Evolutionary conservation across 345 rosid species (phyloP).

Genomic region (Physaria fendleri): DNA sequence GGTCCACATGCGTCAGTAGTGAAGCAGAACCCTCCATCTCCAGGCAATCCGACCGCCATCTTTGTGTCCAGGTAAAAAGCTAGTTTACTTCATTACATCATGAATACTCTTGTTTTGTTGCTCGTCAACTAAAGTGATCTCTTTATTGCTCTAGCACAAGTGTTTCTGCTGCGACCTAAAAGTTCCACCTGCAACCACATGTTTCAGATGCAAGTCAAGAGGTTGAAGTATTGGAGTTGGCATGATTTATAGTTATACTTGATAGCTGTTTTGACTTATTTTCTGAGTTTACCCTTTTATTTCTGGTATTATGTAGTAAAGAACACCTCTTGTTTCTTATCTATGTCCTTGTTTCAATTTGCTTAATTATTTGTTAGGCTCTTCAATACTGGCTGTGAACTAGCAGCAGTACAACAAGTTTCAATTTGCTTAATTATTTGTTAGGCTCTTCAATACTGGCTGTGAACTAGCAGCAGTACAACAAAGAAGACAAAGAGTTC

Average conservation of each 20-base stretch:
- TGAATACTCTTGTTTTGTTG: neutral
- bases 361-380: neutral
- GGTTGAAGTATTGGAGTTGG: too few relatives aligned
- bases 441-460: neutral
- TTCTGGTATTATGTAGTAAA: too few relatives aligned
- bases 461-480: neutral
- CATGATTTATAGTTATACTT: too few relatives aligned
- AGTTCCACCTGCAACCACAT: too few relatives aligned
- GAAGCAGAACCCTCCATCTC: constrained; percentile 68
- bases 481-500: neutral
- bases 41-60: constrained; percentile 79
- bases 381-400: neutral
- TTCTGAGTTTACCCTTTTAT: too few relatives aligned
- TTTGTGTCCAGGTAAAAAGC: constrained; percentile 47
- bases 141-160: neutral
- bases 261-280: too few relatives aligned
- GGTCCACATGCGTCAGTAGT: constrained; percentile 49
- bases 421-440: neutral
- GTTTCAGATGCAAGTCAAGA: too few relatives aligned
- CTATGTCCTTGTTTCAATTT: neutral
- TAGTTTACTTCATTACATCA: neutral
- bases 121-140: neutral
- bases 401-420: neutral
- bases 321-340: too few relatives aligned
- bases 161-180: neutral